phyloP scores from a whole-genome alignment of 2,329 filamentous ascomycete species.

The Apiospora pterosperma region DNA sequence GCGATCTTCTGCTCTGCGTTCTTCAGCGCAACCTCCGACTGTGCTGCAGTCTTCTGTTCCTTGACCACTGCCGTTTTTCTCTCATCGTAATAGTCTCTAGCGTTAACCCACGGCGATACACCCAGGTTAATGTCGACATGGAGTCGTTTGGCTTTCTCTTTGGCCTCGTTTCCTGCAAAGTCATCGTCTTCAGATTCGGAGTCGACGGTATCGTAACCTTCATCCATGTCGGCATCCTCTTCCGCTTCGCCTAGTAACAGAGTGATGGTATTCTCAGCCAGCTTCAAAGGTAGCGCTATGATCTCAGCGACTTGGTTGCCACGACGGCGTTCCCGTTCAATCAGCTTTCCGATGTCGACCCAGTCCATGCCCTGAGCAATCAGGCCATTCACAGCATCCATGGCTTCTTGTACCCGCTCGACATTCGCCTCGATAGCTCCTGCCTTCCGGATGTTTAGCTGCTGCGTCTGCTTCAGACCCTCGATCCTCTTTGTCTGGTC shows the following conservation, averaged over 20 bases:
- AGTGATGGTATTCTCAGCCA: slow-evolving; percentile 87
- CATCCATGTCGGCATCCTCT: slow-evolving; percentile 45
- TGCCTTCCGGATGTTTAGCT: slow-evolving; percentile 82
- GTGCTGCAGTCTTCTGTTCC: slow-evolving; percentile 79
- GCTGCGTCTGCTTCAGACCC: slow-evolving; percentile 76
- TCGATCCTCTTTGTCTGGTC: slow-evolving; percentile 86
- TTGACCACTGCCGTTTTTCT: slow-evolving; percentile 81
- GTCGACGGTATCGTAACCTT: slow-evolving; percentile 50
- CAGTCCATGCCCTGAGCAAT: slow-evolving; percentile 96
- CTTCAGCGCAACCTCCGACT: slow-evolving; percentile 79
- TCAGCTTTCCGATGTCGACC: slow-evolving; percentile 83
- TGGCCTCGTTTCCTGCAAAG: slow-evolving; percentile 35
- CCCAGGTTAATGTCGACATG: slow-evolving; percentile 81
- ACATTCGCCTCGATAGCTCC: slow-evolving; percentile 87
- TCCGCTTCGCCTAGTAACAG: slow-evolving; percentile 71
- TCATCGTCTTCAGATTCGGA: slow-evolving; percentile 58
- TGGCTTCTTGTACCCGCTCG: slow-evolving; percentile 87
- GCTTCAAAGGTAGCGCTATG: slow-evolving; percentile 82
- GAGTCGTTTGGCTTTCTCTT: slow-evolving; percentile 51
- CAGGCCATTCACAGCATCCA: slow-evolving; percentile 88
- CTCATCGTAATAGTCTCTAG: slow-evolving; percentile 87
- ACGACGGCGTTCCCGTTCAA: slow-evolving; percentile 79
- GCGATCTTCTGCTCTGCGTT: slow-evolving; percentile 86
- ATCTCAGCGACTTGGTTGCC: slow-evolving; percentile 82
- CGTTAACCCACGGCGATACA: slow-evolving; percentile 83